phyloP scores from a whole-genome alignment of 768 basidiomycete genomes.

The Phlebiopsis flavidoalba region DNA sequence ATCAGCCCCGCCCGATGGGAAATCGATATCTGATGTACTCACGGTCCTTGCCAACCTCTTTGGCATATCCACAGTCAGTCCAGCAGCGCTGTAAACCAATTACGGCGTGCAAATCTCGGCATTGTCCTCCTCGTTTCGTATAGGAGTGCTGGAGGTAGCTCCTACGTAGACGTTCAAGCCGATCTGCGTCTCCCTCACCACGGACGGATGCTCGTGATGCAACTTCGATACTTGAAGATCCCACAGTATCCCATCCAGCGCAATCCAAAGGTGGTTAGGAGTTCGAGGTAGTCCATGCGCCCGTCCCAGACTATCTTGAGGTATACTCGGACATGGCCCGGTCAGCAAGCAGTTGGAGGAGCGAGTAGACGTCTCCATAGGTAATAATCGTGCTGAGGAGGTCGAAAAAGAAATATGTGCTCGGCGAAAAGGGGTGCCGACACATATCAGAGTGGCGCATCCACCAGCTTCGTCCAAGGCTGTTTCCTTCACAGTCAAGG shows the following conservation, averaged over 20 bases:
- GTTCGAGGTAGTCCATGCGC: conserved; percentile 35
- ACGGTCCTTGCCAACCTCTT: conserved; percentile 29
- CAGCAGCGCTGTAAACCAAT: conserved; percentile 33
- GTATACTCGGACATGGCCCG: too few relatives aligned
- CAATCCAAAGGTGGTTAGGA: conserved; percentile 25
- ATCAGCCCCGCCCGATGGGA: background rate
- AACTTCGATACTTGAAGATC: conserved; percentile 40
- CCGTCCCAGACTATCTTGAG: conserved; percentile 41
- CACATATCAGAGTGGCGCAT: conserved; percentile 32
- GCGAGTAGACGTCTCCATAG: conserved; percentile 16
- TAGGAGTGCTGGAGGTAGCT: conserved; percentile 20
- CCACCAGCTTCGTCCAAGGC: conserved; percentile 31
- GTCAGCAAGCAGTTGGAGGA: conserved; percentile 27
- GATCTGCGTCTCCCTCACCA: conserved; percentile 14
- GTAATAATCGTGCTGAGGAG: conserved; percentile 25
- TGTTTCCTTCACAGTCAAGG: conserved; percentile 38
- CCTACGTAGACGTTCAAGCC: conserved; percentile 22
- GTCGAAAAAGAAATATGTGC: conserved; percentile 35
- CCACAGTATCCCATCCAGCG: conserved; percentile 28
- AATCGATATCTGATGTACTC: conserved; percentile 10
- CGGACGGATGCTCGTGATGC: conserved; percentile 8
- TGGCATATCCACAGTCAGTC: conserved; percentile 19
- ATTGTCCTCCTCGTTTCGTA: conserved; percentile 22
- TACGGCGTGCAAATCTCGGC: conserved; percentile 28
- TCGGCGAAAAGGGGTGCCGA: conserved; percentile 31